These are phyloP conservation scores for Coprinopsis sp. DNA, from an alignment of 768 basidiomycete species.

Conservation along the genomic window DNA sequence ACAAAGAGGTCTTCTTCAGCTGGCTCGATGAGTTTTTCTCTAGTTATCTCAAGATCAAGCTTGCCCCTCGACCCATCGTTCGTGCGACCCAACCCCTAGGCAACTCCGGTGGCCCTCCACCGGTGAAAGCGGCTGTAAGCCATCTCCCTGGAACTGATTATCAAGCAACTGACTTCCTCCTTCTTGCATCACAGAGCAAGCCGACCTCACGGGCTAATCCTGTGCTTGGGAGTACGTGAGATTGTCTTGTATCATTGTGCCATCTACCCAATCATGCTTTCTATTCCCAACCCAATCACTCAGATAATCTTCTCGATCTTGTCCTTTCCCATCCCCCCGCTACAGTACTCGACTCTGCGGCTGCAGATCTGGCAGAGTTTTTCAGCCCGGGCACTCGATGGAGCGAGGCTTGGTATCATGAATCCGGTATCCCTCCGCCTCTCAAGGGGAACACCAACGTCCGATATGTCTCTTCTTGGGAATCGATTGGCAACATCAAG, in stretches of 20 bases:
- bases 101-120: conserved; percentile 2
- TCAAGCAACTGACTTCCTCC: not conserved
- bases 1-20: conserved; percentile 68
- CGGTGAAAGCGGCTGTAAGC: conserved; percentile 9
- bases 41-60: conserved; percentile 19
- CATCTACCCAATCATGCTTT: conserved; percentile 29
- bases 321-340: conserved; percentile 21
- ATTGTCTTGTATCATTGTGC: conserved; percentile 19
- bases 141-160: conserved; percentile 2
- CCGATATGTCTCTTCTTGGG: conserved; percentile 24
- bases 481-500: conserved; percentile 23
- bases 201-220: conserved; percentile 20
- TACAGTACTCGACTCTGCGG: conserved; percentile 14
- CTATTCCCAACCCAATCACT: conserved; percentile 7
- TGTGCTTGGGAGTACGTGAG: conserved; percentile 22
- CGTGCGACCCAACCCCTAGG: conserved; percentile 8
- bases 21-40: conserved; percentile 84
- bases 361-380: conserved; percentile 41
- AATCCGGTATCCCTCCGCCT: conserved; percentile 27
- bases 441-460: conserved; percentile 22
- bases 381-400: conserved; percentile 39
- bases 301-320: conserved; percentile 6
- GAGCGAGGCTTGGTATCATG: conserved; percentile 38
- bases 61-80: conserved; percentile 25
- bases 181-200: conserved; percentile 19